Evolutionary conservation across 805 yeast species (phyloP), one percentile per base, ranked within the genome.

Genomic region (Barnettozyma botsteinii): DNA sequence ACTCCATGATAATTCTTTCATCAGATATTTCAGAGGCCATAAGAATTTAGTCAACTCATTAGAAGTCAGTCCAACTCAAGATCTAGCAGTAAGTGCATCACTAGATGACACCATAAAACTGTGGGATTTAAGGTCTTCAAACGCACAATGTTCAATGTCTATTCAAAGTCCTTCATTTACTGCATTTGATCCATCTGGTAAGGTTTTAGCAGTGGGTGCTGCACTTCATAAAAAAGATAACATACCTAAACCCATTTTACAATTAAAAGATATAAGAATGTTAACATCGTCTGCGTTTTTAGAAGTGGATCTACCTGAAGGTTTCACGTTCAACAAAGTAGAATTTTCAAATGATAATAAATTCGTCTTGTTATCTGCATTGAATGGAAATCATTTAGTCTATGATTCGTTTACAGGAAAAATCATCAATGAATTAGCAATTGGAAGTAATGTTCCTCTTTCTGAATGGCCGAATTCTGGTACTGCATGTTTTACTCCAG

Each of bases 11-110:
- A 87, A 87, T 53, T 77, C 80, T 40, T 93, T 81, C 56, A 63
- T 88, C 10, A 73, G 96, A 42, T 91, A 91, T 61, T 93, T 87
- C 64, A 72, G 74, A 46, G 98, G 97, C 2, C 98, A 93, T 59
- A 78, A 79, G 37, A 85, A 76, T 12, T 73, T 78, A 45, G 96
- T 93, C 4, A 73, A 75, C 5, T 72, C 77, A 8, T 60, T 93
- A 5, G 87, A 83, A 59, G 75, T 87, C 52, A 75, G 79, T 34
- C 96, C 95, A 0, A 66, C 75, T 5, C 70, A 72, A 40, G 88
- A 81, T 52, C 62, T 72, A 11, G 74, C 85, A 55, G 51, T 85
- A 9, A 77, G 85, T 31, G 70, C 89, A 0, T 74, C 95, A 0
- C 59, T 73, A 41, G 98, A 93, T 58, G 73, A 81, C 39, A 78